Base-by-base conservation (phyloP, 306 rosid genomes). In the Pueraria montana region DNA sequence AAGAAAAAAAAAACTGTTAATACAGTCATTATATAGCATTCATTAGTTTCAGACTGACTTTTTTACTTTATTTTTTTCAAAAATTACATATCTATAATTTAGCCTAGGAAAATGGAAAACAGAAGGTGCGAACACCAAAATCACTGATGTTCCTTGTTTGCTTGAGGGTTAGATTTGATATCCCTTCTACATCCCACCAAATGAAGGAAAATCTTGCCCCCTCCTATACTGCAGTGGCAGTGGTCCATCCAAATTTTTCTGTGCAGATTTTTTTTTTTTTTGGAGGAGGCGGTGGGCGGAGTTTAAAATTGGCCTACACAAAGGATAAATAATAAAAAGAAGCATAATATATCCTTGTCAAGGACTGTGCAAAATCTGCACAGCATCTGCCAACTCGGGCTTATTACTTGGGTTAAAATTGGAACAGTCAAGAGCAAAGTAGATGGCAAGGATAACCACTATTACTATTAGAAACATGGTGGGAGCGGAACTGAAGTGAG, bases 381-480 rank as follows among this genome's bases (percentile, higher is more conserved):
- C 9, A 32, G 23, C 18, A 53, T 42, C 36, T 21, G 32, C 75
- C 74, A 46, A 50, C 76, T 9, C 70, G 64, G 30, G 76, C 49
- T 56, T 65, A 53, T 21, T 40, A 23, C 66, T 59, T 58, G 5
- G 12, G 45, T 21, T 50, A 45, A 62, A 85, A 85, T 27, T 36
- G 40, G 78, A 76, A 76, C 68, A 16, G 40, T 74, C 81, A 65
- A 56, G 42, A 63, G 40, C 27, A 56, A 42, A 63, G 49, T 61
- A 49, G 27, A 53, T 16, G 61, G 21, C 76, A 70, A 48, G 69
- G 83, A 53, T 61, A 69, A 75, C 18, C 20, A 69, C 26, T 11
- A 21, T 16, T 20, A 50, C 63, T 50, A 48, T 14, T 32, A 17
- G 77, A 56, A 70, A 79, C 53, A 38, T 16, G 12, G 32, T 53